phyloP scores from a whole-genome alignment of 257 asterid genomes.

The Ligustrum vulgare region DNA sequence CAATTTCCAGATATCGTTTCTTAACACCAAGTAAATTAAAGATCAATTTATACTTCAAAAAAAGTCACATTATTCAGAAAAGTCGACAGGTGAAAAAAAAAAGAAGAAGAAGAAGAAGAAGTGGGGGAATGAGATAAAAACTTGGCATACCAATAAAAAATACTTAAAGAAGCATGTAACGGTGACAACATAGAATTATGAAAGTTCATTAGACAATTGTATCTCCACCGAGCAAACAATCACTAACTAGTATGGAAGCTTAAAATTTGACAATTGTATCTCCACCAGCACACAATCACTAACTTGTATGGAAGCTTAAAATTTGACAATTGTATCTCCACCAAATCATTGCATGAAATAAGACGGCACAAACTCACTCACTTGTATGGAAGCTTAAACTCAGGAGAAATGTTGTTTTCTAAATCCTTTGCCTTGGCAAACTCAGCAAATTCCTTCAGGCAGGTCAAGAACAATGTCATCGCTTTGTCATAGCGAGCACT shows the following conservation, averaged over 20 bases:
- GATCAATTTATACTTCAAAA: not conserved
- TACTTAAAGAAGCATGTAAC: not conserved
- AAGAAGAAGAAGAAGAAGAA: no score
- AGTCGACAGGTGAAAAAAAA: not conserved
- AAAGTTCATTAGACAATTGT: not conserved
- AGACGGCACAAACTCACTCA: constrained; percentile 33
- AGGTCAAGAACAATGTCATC: constrained; percentile 18
- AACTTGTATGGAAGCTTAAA: constrained; percentile 98
- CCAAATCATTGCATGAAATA: no score
- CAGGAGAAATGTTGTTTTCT: constrained; percentile 82
- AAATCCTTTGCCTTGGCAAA: constrained; percentile 88
- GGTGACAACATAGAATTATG: not conserved
- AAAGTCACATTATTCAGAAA: not conserved
- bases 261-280: not conserved
- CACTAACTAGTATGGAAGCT: no score
- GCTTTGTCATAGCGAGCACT: not conserved
- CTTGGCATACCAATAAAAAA: not conserved
- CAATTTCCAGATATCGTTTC: not conserved
- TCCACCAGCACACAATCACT: constrained; percentile 27
- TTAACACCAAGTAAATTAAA: not conserved
- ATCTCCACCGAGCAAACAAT: not conserved
- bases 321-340: not conserved
- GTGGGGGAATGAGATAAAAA: not conserved
- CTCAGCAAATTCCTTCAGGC: constrained; percentile 96
- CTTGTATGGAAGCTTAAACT: constrained; percentile 95